Evolutionary conservation across 2,329 filamentous ascomycete genomes (phyloP).

Genomic region (Myriangium duriaei): DNA sequence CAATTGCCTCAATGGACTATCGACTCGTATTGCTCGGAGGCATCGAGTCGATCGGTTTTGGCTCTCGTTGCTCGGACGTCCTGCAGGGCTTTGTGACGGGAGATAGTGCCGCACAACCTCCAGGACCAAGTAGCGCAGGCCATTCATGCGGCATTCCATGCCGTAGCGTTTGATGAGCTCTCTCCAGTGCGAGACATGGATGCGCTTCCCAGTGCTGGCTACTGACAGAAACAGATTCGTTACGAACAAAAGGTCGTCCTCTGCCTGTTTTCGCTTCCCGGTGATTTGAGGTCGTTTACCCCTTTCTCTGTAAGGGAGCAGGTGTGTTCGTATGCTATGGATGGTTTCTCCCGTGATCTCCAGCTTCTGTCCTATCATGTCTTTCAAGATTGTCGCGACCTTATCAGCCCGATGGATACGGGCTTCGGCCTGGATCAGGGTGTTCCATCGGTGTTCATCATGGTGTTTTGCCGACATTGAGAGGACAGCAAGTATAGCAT

Average conservation of each 20-base stretch:
- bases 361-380: conserved; percentile 37
- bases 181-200: conserved; percentile 38
- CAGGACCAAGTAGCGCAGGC: conserved; percentile 38
- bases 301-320: conserved; percentile 27
- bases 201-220: conserved; percentile 30
- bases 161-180: conserved; percentile 49
- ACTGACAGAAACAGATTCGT: conserved; percentile 36
- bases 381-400: conserved; percentile 28
- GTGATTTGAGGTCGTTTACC: conserved; percentile 24
- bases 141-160: conserved; percentile 40
- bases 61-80: background rate
- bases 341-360: conserved; percentile 33
- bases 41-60: background rate
- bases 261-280: conserved; percentile 9
- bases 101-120: conserved; percentile 33
- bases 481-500: conserved; percentile 32
- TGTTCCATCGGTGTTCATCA: conserved; percentile 33
- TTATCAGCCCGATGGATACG: conserved; percentile 17
- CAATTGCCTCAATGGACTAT: conserved; percentile 2
- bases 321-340: conserved; percentile 27
- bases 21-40: background rate
- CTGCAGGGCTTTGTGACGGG: background rate
- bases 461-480: conserved; percentile 31
- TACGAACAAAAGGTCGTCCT: conserved; percentile 30
- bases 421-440: conserved; percentile 32